phyloP scores from a whole-genome alignment of 352 stramenopile genomes.

The Phytophthora syringae region DNA sequence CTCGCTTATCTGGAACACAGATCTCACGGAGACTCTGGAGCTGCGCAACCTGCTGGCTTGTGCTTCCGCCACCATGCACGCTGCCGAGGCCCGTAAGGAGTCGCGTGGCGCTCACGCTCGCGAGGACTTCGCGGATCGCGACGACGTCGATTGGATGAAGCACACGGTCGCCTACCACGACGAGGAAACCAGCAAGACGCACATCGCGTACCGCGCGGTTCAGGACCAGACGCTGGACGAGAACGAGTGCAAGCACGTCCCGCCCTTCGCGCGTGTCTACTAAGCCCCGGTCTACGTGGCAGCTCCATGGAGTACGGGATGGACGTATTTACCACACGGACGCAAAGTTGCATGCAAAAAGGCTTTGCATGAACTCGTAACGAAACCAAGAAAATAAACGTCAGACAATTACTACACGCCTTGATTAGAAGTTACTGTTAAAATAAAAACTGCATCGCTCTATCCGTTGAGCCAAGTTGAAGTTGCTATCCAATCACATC shows the following conservation, averaged over 20 bases:
- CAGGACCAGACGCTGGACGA: constrained; percentile 96
- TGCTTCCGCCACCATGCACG: constrained; percentile 95
- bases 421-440: no score
- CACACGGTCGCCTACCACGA: constrained; percentile 96
- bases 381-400: constrained; percentile 41
- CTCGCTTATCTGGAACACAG: constrained; percentile 97
- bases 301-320: constrained; percentile 33
- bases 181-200: constrained; percentile 85
- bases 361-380: constrained; percentile 31
- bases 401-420: constrained; percentile 32
- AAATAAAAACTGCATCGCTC: no score
- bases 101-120: constrained; percentile 95
- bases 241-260: constrained; percentile 94
- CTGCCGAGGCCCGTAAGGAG: constrained; percentile 95
- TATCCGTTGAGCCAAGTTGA: no score
- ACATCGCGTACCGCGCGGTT: constrained; percentile 92
- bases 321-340: constrained; percentile 38
- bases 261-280: constrained; percentile 96
- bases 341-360: constrained; percentile 25
- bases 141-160: constrained; percentile 98
- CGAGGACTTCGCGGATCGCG: constrained; percentile 94
- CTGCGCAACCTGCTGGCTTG: constrained; percentile 94
- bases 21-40: constrained; percentile 97
- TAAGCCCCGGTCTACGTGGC: constrained; percentile 62
- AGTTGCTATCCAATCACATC: no score